phyloP scores from a whole-genome alignment of 163 green algal species.

The Coccomyxa subellipsoidea region DNA sequence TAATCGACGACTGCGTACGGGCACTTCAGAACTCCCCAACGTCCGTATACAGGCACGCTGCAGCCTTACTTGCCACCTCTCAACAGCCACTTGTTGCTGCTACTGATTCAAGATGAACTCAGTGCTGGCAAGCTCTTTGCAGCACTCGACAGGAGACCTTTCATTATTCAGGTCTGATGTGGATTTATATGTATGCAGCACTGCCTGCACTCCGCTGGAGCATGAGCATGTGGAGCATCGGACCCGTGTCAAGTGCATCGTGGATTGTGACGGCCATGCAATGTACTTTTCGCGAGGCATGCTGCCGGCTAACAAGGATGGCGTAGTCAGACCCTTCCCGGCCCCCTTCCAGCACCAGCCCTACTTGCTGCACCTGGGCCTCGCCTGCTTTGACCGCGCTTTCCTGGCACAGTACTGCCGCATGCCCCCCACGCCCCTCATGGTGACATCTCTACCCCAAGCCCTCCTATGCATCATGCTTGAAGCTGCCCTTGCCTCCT shows the following conservation, averaged over 20 bases:
- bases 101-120: too few species aligned
- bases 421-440: conserved; percentile 47
- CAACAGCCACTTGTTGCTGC: too few species aligned
- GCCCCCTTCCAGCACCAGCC: conserved; percentile 30
- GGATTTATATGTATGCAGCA: conserved; percentile 38
- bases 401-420: conserved; percentile 57
- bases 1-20: conserved; percentile 63
- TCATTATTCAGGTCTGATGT: not conserved
- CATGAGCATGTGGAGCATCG: conserved; percentile 42
- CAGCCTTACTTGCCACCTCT: not conserved
- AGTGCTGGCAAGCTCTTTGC: too few species aligned
- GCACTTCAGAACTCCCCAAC: conserved; percentile 53
- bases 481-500: too few species aligned
- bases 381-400: conserved; percentile 59
- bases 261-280: conserved; percentile 58
- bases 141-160: too few species aligned
- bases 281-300: conserved; percentile 70
- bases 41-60: conserved; percentile 50
- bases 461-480: not conserved
- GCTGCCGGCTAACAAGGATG: conserved; percentile 68
- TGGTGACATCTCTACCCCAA: conserved; percentile 24
- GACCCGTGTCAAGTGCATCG: conserved; percentile 63
- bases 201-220: conserved; percentile 57
- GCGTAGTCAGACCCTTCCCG: conserved; percentile 31
- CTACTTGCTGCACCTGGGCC: conserved; percentile 63